phyloP scores from a whole-genome alignment of 352 stramenopile genomes.

The Globisporangium iwayamae region DNA sequence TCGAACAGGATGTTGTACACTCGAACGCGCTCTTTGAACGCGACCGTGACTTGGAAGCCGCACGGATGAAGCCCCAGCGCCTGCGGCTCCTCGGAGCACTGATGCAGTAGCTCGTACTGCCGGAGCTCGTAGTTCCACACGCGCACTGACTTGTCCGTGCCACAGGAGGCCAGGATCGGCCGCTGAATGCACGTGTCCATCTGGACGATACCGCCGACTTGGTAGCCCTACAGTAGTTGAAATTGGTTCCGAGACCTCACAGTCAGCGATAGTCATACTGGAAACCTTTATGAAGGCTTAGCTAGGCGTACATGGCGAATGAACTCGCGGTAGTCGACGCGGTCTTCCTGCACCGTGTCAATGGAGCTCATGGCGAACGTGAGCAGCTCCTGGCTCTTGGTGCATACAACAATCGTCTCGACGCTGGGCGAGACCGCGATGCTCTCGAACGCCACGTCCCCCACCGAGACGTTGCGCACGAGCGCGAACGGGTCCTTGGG shows the following conservation, averaged over 20 bases:
- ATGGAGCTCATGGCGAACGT: constrained; percentile 68
- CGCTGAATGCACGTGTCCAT: constrained; percentile 82
- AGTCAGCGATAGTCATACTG: background rate
- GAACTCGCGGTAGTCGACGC: constrained; percentile 60
- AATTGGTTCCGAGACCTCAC: background rate
- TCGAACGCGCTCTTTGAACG: constrained; percentile 77
- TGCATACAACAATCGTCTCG: constrained; percentile 58
- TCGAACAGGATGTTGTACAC: constrained; percentile 75
- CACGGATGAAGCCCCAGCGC: constrained; percentile 63
- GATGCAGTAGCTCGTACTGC: constrained; percentile 60
- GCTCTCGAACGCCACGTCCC: constrained; percentile 73
- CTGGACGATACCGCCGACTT: constrained; percentile 63
- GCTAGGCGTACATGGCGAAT: constrained; percentile 39
- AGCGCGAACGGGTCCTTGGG: constrained; percentile 76
- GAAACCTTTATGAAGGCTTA: background rate
- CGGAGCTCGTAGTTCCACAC: constrained; percentile 86
- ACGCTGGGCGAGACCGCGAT: constrained; percentile 63
- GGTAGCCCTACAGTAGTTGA: constrained; percentile 36
- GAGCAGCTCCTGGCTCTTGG: constrained; percentile 64
- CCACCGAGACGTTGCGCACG: constrained; percentile 62
- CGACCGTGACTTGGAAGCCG: constrained; percentile 66
- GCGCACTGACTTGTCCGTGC: constrained; percentile 78
- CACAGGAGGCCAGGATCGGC: constrained; percentile 76
- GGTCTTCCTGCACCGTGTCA: constrained; percentile 74
- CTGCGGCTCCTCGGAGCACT: constrained; percentile 59